Base-by-base conservation (phyloP, 257 asterid species). In the Ilex aquifolium region DNA sequence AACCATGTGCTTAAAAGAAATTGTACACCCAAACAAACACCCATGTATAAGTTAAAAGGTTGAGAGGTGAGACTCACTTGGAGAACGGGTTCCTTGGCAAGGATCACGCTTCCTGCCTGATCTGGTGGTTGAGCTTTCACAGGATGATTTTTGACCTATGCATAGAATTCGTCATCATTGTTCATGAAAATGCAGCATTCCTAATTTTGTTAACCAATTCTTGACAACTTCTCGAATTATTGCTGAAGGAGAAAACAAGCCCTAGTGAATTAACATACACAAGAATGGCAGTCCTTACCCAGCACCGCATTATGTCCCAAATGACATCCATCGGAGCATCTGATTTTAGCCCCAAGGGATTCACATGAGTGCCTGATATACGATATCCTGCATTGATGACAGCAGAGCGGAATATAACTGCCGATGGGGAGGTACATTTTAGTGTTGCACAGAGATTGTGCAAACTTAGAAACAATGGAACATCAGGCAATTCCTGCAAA, bases 291-390 rank as follows among this genome's bases (percentile, higher is more conserved):
- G 55, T 62, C 56, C 82, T 74, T 79, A 93, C 99, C 99, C 99
- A 93, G 74, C 97, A 93, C 39, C 99, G 97, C 99, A 93, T 93
- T 13, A 93, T 87, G 76, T 93, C 99, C 99, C 97, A 93, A 58
- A 93, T 78, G 54, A 90, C 95, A 49, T 93, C 80, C 99, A 93
- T 93, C 21, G 99, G 99, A 69, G 99, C 99, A 73, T 93, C 94
- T 2, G 97, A 87, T 69, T 93, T 93, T 78, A 93, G 68, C 72
- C 96, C 96, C 60, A 93, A 73, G 15, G 97, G 95, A 69, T 84
- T 78, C 49, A 84, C 97, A 69, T 93, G 99, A 67, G 85, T 90
- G 57, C 99, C 97, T 32, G 99, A 93, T 72, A 93, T 90, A 66
- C 83, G 93, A 75, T 90, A 93, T 55, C 99, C 99, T 7, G 99